phyloP scores from a whole-genome alignment of 2,329 filamentous ascomycete species.

The Tolypocladium capitatum region DNA sequence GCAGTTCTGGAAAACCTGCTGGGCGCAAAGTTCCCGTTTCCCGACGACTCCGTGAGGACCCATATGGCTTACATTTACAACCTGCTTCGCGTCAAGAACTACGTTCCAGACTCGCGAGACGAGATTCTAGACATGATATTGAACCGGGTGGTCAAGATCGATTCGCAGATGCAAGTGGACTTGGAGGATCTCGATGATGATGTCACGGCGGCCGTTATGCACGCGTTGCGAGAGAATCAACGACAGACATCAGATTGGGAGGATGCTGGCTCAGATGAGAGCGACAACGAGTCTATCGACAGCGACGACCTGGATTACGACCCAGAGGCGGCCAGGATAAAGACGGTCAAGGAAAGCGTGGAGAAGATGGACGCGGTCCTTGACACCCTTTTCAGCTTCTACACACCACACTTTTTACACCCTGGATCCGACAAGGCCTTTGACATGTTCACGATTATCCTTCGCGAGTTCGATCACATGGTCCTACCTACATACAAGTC shows the following conservation, averaged over 20 bases:
- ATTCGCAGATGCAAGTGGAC: conserved; percentile 89
- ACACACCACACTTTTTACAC: conserved; percentile 57
- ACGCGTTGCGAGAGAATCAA: conserved; percentile 24
- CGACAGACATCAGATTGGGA: conserved; percentile 23
- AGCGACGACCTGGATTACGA: conserved; percentile 58
- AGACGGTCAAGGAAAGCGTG: conserved; percentile 66
- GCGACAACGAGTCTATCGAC: conserved; percentile 57
- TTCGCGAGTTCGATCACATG: conserved; percentile 75
- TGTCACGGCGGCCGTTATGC: conserved; percentile 58
- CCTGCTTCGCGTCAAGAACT: conserved; percentile 61
- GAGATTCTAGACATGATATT: conserved; percentile 76
- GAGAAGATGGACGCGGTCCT: conserved; percentile 86
- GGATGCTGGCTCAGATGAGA: conserved; percentile 45
- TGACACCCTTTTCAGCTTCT: conserved; percentile 75
- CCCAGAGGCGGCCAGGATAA: conserved; percentile 49
- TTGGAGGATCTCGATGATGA: conserved; percentile 89
- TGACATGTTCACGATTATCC: conserved; percentile 62
- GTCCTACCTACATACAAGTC: conserved; percentile 86
- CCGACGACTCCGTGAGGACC: conserved; percentile 61
- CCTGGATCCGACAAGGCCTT: conserved; percentile 57
- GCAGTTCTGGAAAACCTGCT: conserved; percentile 56
- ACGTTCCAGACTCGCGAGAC: conserved; percentile 63
- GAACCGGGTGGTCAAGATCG: conserved; percentile 80
- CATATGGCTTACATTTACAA: conserved; percentile 86
- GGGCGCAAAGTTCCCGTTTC: conserved; percentile 57